Evolutionary conservation across 306 rosid genomes (phyloP), one percentile per base, ranked within the genome.

Genomic region (Ceratonia siliqua): DNA sequence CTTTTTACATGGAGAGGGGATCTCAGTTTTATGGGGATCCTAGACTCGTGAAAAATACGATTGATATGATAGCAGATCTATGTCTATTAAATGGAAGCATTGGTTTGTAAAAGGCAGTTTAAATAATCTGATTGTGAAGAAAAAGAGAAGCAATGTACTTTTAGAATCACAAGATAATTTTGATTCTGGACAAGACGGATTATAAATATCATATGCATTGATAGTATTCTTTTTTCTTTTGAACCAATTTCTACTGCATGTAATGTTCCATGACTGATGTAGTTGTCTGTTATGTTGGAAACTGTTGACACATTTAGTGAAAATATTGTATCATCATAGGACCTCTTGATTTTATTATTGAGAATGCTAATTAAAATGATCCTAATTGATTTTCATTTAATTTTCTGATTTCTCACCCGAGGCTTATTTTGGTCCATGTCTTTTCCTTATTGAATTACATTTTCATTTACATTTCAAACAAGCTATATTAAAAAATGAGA

Each of bases 1-100:
- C 38, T 57, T 84, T 65, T 68, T 75, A 81, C 80, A 70, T 55
- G 75, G 65, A 69, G 62, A 77, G 56, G 52, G n/a, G 8, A 68
- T 35, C 63, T 67, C 63, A 36, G 59, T 38, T 77, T 65, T 50
- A 58, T 63, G 36, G 38, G 72, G 81, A 73, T 38, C 61, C 79
- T 20, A 61, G 78, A 83, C 74, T 52, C 32, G 52, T 70, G 73
- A 39, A 32, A 53, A 41, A 72, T 64, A 41, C 12, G 18, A 24
- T 17, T 17, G 28, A 36, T 35, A 28, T 12, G 46, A 67, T 68
- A 20, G 59, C 45, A 46, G 14, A 48, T 46, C 56, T 38, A 45
- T 75, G 54, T 28, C 55, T 76, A 32, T 57, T 63, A 17, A 61
- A 53, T 61, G 36, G 68, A 57, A 57, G 27, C 73, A 74, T 45